A percentile compares a stretch with the other conserved stretches of the same genome.
Evolutionary conservation across 148 eudicot genomes (phyloP).

Genomic region (Silene uniflora): DNA sequence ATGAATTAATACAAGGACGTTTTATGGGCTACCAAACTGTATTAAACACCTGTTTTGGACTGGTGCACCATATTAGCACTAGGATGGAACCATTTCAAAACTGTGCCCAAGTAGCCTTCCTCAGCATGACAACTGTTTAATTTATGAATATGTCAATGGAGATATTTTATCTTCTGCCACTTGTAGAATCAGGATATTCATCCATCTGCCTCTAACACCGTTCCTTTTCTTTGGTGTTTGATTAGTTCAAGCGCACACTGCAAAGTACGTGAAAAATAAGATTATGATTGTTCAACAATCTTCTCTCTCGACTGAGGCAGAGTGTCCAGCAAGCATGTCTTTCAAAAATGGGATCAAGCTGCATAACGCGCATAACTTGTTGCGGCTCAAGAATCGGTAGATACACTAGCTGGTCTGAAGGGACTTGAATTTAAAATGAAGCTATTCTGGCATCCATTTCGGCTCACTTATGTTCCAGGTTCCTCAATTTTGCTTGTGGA

Average conservation of each 20-base stretch:
- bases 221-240: constrained; percentile 16
- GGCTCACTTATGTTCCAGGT: constrained; percentile 8
- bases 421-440: constrained; percentile 2
- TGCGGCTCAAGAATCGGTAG: constrained; percentile 30
- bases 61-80: background rate
- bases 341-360: constrained; percentile 66
- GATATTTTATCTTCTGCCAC: background rate
- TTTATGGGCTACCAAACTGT: background rate
- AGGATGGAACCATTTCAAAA: background rate
- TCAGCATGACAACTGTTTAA: no score
- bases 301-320: constrained; percentile 20
- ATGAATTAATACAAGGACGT: background rate
- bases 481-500: background rate
- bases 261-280: constrained; percentile 52
- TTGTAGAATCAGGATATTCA: background rate
- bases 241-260: constrained; percentile 66
- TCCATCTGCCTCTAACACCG: background rate
- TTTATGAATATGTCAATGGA: background rate
- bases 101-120: no score
- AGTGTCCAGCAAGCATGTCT: constrained; percentile 48
- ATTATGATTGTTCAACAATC: constrained; percentile 21
- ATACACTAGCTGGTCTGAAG: constrained; percentile 12
- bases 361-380: constrained; percentile 53
- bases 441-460: background rate
- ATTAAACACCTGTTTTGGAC: background rate